These are phyloP conservation scores for Hygrocybe coccinea DNA, from an alignment of 768 basidiomycete species.

Conservation along the genomic window DNA sequence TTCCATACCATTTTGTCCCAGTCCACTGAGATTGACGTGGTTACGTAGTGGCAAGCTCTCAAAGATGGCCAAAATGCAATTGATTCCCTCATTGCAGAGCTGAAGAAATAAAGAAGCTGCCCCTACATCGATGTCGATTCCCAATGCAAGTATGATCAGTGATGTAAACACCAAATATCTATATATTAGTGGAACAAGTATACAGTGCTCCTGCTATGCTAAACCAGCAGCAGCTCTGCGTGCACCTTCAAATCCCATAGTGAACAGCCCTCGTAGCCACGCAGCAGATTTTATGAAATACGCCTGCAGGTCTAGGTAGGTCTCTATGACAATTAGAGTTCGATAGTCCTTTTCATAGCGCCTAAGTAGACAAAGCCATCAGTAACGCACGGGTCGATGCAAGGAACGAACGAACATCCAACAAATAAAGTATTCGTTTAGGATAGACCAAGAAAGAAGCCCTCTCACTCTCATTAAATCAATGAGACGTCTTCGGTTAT, in stretches of 20 bases:
- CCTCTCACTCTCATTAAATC: constrained; percentile 47
- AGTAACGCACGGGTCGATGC: constrained; percentile 1
- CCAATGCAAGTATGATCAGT: background rate
- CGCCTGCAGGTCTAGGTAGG: constrained; percentile 59
- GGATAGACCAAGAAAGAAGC: constrained; percentile 43
- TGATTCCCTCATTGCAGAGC: constrained; percentile 45
- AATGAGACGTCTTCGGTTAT: constrained; percentile 49
- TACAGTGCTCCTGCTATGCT: constrained; percentile 19
- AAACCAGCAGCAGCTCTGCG: constrained; percentile 70
- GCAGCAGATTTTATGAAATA: constrained; percentile 48
- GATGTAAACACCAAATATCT: background rate
- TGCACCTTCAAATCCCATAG: constrained; percentile 59
- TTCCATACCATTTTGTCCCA: background rate
- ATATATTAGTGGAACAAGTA: background rate
- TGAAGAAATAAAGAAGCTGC: constrained; percentile 29
- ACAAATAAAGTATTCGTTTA: constrained; percentile 47
- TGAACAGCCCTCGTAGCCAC: constrained; percentile 63
- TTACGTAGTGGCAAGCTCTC: constrained; percentile 52
- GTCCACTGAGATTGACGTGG: background rate
- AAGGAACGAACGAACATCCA: constrained; percentile 58
- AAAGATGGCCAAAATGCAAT: constrained; percentile 42
- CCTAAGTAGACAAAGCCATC: constrained; percentile 38
- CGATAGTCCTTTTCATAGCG: constrained; percentile 52
- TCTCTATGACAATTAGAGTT: constrained; percentile 50
- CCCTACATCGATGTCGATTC: background rate